Conservation (phyloP, 108 stramenopile genomes). For the Nitzschia sp. region DNA sequence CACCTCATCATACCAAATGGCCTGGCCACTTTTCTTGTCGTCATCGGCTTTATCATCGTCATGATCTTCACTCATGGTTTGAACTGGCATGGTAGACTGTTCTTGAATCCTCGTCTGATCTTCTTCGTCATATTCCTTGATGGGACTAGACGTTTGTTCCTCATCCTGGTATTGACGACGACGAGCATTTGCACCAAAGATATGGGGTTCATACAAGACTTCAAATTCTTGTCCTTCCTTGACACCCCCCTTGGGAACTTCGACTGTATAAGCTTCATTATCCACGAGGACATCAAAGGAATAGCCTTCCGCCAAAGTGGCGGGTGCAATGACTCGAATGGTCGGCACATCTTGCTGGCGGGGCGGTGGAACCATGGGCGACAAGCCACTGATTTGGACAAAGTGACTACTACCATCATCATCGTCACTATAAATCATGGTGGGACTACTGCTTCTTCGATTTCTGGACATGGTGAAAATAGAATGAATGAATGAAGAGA, state of each 20-base stretch:
- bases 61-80: slow-evolving; percentile 16
- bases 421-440: slow-evolving; percentile 6
- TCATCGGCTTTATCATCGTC: not conserved
- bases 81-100: not conserved
- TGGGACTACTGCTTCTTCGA: not conserved
- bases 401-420: not conserved
- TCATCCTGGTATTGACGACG: not conserved
- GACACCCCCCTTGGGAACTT: slow-evolving; percentile 65
- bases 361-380: not conserved
- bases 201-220: slow-evolving; percentile 11
- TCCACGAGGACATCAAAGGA: slow-evolving; percentile 58
- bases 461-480: no score
- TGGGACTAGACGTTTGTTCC: no score
- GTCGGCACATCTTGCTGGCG: not conserved
- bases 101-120: slow-evolving; percentile 7
- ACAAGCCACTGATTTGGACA: no score
- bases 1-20: slow-evolving; percentile 28
- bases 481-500: no score
- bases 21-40: not conserved
- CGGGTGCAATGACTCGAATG: slow-evolving; percentile 58
- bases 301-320: slow-evolving; percentile 59
- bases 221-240: slow-evolving; percentile 59
- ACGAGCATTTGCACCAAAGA: not conserved
- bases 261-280: slow-evolving; percentile 46
- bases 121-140: not conserved